Percentiles rank a stretch among this genome's conserved stretches.
phyloP scores from a whole-genome alignment of 2,329 filamentous ascomycete species.

The Scedosporium apiospermum region DNA sequence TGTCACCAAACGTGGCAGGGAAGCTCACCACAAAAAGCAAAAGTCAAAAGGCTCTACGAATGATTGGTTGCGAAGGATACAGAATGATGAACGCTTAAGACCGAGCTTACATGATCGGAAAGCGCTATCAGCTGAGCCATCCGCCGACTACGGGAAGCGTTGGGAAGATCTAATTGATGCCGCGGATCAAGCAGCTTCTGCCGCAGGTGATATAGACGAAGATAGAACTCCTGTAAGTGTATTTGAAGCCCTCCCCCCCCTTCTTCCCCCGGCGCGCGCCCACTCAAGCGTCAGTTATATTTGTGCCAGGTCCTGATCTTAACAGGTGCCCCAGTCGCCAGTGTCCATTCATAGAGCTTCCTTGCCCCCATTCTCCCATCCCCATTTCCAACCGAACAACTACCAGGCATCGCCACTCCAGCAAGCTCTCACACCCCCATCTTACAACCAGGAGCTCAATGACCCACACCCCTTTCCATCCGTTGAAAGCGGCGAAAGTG shows the following conservation, averaged over 20 bases:
- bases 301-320: background rate
- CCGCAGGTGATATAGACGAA: slow-evolving; percentile 82
- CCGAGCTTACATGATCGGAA: slow-evolving; percentile 64
- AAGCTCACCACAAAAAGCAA: slow-evolving; percentile 70
- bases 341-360: slow-evolving; percentile 54
- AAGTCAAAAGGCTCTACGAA: slow-evolving; percentile 63
- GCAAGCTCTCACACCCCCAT: slow-evolving; percentile 79
- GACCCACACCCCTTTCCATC: slow-evolving; percentile 77
- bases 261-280: too few relatives aligned
- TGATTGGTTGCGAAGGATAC: slow-evolving; percentile 51
- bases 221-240: slow-evolving; percentile 76
- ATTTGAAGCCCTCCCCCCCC: background rate
- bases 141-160: slow-evolving; percentile 72
- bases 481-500: slow-evolving; percentile 69
- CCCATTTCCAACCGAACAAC: slow-evolving; percentile 51
- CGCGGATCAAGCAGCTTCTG: slow-evolving; percentile 62
- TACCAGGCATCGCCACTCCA: slow-evolving; percentile 89
- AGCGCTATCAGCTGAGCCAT: slow-evolving; percentile 77
- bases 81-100: slow-evolving; percentile 56
- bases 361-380: slow-evolving; percentile 46
- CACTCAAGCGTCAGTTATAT: background rate
- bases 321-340: slow-evolving; percentile 54
- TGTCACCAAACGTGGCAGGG: slow-evolving; percentile 67
- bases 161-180: slow-evolving; percentile 97
- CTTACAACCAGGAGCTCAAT: slow-evolving; percentile 53